phyloP scores from a whole-genome alignment of 2,329 filamentous ascomycete species.

The Boeremia exigua region DNA sequence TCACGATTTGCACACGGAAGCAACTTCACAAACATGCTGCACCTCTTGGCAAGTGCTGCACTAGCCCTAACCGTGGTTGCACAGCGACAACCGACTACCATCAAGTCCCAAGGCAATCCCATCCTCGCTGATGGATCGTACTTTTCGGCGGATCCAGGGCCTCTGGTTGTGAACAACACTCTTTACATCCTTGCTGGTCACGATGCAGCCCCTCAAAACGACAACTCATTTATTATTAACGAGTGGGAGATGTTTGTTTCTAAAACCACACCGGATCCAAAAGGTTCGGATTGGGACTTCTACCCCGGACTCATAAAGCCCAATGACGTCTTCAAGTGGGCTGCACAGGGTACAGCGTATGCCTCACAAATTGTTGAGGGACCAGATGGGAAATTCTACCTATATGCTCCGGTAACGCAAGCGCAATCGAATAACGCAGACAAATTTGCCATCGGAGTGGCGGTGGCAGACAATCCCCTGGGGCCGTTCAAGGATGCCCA shows the following conservation, averaged over 20 bases:
- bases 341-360: not conserved
- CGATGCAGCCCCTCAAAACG: not conserved
- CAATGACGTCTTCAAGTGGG: not conserved
- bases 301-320: not conserved
- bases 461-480: constrained; percentile 42
- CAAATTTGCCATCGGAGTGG: constrained; percentile 50
- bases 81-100: not conserved
- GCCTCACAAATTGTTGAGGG: not conserved
- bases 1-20: no score
- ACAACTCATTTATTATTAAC: not conserved
- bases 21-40: no score
- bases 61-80: not conserved
- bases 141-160: not conserved
- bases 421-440: constrained; percentile 34
- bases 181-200: not conserved
- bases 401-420: constrained; percentile 47
- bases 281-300: not conserved
- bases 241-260: not conserved
- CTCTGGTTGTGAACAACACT: not conserved
- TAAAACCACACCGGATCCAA: not conserved
- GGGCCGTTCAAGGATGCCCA: constrained; percentile 49
- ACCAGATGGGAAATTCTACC: constrained; percentile 31
- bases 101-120: not conserved
- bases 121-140: not conserved
- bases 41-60: no score